phyloP scores from a whole-genome alignment of 352 stramenopile genomes.

The Globisporangium cederbergense region DNA sequence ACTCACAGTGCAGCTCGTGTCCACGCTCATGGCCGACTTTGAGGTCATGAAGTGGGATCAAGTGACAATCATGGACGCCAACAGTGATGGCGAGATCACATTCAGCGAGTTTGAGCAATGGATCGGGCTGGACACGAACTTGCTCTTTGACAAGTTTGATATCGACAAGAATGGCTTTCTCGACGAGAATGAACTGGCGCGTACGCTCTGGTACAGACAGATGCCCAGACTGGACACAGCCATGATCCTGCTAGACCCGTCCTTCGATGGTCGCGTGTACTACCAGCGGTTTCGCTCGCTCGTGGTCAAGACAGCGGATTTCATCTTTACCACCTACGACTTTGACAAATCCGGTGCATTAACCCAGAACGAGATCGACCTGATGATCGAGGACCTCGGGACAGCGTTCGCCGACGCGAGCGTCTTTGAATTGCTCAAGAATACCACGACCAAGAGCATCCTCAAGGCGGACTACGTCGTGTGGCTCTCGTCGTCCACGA shows the following conservation, averaged over 20 bases:
- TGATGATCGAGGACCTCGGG: slow-evolving; percentile 69
- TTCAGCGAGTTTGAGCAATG: slow-evolving; percentile 68
- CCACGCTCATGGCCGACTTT: slow-evolving; percentile 48
- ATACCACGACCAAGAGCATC: slow-evolving; percentile 34
- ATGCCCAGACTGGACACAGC: slow-evolving; percentile 61
- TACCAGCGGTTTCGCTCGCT: slow-evolving; percentile 58
- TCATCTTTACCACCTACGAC: slow-evolving; percentile 75
- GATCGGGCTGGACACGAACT: slow-evolving; percentile 64
- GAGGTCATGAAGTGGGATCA: slow-evolving; percentile 59
- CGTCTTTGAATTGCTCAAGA: slow-evolving; percentile 39
- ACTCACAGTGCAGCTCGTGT: slow-evolving; percentile 40
- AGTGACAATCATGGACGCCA: slow-evolving; percentile 39
- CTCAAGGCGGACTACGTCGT: slow-evolving; percentile 41
- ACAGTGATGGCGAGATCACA: slow-evolving; percentile 56
- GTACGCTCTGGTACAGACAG: slow-evolving; percentile 62
- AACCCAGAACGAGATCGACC: slow-evolving; percentile 53
- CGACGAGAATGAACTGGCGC: slow-evolving; percentile 78
- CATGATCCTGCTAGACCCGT: slow-evolving; percentile 74
- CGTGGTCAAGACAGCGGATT: slow-evolving; percentile 38
- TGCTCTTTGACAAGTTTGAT: slow-evolving; percentile 84
- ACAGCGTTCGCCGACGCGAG: slow-evolving; percentile 33
- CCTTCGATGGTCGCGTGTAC: slow-evolving; percentile 80
- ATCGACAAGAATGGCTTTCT: slow-evolving; percentile 83
- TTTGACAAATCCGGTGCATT: slow-evolving; percentile 57
- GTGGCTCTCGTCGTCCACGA: slow-evolving; percentile 65